Evolutionary conservation across 73 alveolate genomes (phyloP).

Genomic region (Paramecium caudatum): DNA sequence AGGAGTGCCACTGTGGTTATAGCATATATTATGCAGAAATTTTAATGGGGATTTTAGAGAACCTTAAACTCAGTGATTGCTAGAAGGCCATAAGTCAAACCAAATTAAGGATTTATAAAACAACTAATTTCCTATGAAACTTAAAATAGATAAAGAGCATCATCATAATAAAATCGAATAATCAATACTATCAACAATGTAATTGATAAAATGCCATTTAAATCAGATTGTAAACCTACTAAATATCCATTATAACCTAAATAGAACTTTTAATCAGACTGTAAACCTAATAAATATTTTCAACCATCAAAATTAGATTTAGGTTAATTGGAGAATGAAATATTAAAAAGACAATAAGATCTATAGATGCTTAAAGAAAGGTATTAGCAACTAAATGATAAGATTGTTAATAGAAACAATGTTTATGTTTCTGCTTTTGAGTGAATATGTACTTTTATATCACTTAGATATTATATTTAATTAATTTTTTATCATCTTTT

Average conservation of each 20-base stretch:
- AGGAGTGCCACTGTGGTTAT: slow-evolving; percentile 91
- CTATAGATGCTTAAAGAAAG: not conserved
- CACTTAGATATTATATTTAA: slow-evolving; percentile 20
- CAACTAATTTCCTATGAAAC: slow-evolving; percentile 16
- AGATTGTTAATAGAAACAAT: not conserved
- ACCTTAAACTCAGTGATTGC: slow-evolving; percentile 44
- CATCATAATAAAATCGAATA: slow-evolving; percentile 21
- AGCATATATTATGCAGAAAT: slow-evolving; percentile 90
- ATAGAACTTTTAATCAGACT: not conserved
- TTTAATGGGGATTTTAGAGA: slow-evolving; percentile 51
- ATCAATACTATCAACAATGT: slow-evolving; percentile 13
- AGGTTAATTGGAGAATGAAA: slow-evolving; percentile 40
- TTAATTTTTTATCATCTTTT: not conserved
- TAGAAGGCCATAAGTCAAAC: slow-evolving; percentile 65
- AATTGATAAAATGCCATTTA: not conserved
- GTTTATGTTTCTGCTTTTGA: slow-evolving; percentile 45
- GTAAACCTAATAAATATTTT: slow-evolving; percentile 41
- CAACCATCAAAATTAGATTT: slow-evolving; percentile 52
- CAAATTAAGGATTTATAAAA: slow-evolving; percentile 57
- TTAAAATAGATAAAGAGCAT: slow-evolving; percentile 21
- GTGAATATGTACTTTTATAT: not conserved
- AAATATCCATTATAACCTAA: not conserved
- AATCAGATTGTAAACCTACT: slow-evolving; percentile 9
- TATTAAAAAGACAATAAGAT: slow-evolving; percentile 46
- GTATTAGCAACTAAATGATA: slow-evolving; percentile 13